Base-by-base conservation (phyloP, 2,329 filamentous ascomycete species). In the Fusarium tupiense region DNA sequence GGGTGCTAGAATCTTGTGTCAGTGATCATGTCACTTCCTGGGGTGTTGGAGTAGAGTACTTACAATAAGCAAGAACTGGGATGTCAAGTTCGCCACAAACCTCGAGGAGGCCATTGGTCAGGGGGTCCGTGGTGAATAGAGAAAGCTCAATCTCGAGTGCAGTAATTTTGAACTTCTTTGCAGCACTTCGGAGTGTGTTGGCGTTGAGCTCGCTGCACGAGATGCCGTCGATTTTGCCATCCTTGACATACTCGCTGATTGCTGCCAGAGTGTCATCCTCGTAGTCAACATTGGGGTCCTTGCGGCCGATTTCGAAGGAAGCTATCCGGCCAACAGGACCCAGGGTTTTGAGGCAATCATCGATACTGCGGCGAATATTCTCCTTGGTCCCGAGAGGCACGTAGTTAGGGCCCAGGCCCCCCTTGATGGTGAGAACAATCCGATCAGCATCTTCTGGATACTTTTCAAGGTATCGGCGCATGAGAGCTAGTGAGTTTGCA, bases 21-120 rank as follows among this genome's bases (percentile, higher is more conserved):
- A 76, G 67, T 52, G 57, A 22, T 66, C 56, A 29, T 56, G 50
- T 33, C 24, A 41, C 20, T 40, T 71, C 35, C 77, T 24, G 33
- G 26, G 5, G 38, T 37, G 12, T 31, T 26, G 50, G 57, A 22
- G 8, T n/a, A 6, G 14, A 41, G 24, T 37, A 69, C 72, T 77
- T 61, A 75, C 78, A 91, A 82, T 94, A 94, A 2, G 91, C 91
- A 26, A 94, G 82, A 49, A 94, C 83, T 0, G 91, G 89, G 67
- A 95, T 93, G 52, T 85, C 84, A 43, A 92, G 82, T 80, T 95
- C 87, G 1, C 84, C 85, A 74, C 89, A 91, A 1, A 87, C 85
- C 13, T 82, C 83, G 6, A 85, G 83, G 16, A 89, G 78, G 3
- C 87, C 86, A 71, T 87, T 86, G 37, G 76, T 77, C 41, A 87